These are phyloP conservation scores for Ophiorrhiza pumila DNA, from an alignment of 257 asterid genomes.

Conservation along the genomic window DNA sequence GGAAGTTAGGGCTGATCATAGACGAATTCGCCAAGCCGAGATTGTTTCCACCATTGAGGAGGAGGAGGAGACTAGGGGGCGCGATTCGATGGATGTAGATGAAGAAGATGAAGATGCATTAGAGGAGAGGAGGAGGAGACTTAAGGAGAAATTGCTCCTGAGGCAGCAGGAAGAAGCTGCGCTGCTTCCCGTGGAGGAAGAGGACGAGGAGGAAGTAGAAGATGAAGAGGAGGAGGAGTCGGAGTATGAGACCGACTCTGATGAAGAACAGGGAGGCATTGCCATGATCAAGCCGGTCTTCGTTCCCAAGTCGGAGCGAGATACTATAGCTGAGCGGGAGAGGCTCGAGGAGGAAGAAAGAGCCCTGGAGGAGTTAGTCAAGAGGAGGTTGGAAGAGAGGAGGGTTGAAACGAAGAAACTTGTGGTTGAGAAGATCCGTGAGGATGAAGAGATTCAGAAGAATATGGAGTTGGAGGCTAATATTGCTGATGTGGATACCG, in stretches of 20 bases:
- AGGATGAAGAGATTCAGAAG: slow-evolving; percentile 76
- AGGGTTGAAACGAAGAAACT: slow-evolving; percentile 71
- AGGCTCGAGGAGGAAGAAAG: slow-evolving; percentile 84
- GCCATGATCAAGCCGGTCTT: slow-evolving; percentile 84
- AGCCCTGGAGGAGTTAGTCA: slow-evolving; percentile 68
- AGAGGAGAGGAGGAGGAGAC: slow-evolving; percentile 78
- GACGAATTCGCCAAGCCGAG: slow-evolving; percentile 94
- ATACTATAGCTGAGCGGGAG: slow-evolving; percentile 86
- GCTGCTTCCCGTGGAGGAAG: slow-evolving; percentile 68
- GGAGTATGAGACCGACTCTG: slow-evolving; percentile 90
- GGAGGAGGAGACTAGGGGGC: slow-evolving; percentile 76
- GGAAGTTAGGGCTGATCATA: slow-evolving; percentile 81
- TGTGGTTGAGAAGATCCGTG: slow-evolving; percentile 80
- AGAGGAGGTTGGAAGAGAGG: slow-evolving; percentile 74
- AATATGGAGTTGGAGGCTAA: slow-evolving; percentile 66
- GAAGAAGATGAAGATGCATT: slow-evolving; percentile 82
- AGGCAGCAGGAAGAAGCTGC: slow-evolving; percentile 76
- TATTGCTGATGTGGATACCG: slow-evolving; percentile 86
- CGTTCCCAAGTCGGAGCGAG: slow-evolving; percentile 75
- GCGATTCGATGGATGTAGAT: slow-evolving; percentile 58
- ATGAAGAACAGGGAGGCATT: slow-evolving; percentile 61
- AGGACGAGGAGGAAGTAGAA: slow-evolving; percentile 60
- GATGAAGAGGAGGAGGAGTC: slow-evolving; percentile 64
- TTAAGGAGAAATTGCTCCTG: slow-evolving; percentile 58
- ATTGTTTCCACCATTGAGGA: slow-evolving; percentile 85